These are phyloP conservation scores for Boletellus sp. DNA, from an alignment of 768 basidiomycete species.

Conservation along the genomic window DNA sequence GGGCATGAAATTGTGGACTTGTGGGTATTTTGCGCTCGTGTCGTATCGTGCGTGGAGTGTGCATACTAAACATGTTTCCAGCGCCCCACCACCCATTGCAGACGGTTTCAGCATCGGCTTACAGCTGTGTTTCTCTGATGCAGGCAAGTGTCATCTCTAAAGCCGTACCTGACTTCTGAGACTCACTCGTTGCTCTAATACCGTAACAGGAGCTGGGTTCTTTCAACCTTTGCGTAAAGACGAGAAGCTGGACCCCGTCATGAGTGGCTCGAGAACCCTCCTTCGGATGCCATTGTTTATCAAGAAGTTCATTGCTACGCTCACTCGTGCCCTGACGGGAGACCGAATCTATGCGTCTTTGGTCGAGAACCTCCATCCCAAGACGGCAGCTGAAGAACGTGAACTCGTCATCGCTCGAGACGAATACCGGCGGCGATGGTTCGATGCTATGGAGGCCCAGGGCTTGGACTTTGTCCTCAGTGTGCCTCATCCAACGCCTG, in stretches of 20 bases:
- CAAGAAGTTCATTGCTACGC: conserved; percentile 42
- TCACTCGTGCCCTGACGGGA: conserved; percentile 30
- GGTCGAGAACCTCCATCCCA: conserved; percentile 34
- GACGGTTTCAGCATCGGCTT: conserved; percentile 51
- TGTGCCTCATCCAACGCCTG: conserved; percentile 38
- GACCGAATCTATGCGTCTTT: conserved; percentile 28
- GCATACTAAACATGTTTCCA: conserved; percentile 7
- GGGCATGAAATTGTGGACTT: conserved; percentile 42
- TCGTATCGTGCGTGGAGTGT: background rate
- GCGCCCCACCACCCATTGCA: conserved; percentile 45
- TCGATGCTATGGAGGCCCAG: conserved; percentile 37
- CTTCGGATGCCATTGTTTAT: conserved; percentile 31
- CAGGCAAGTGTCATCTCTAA: conserved; percentile 34
- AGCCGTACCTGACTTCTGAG: background rate
- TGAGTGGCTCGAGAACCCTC: conserved; percentile 23
- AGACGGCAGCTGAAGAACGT: conserved; percentile 28
- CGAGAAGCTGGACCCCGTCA: conserved; percentile 33
- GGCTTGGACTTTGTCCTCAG: conserved; percentile 41
- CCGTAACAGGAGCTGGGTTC: conserved; percentile 41
- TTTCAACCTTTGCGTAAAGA: conserved; percentile 34
- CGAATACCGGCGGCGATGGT: conserved; percentile 23
- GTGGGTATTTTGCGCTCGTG: conserved; percentile 21
- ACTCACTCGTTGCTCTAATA: background rate
- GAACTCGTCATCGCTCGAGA: conserved; percentile 27
- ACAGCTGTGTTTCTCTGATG: conserved; percentile 55